A percentile compares a stretch with the other conserved stretches of the same genome.
These are phyloP conservation scores for Eucalyptus leucophloia DNA, from an alignment of 345 rosid species.

Conservation along the genomic window DNA sequence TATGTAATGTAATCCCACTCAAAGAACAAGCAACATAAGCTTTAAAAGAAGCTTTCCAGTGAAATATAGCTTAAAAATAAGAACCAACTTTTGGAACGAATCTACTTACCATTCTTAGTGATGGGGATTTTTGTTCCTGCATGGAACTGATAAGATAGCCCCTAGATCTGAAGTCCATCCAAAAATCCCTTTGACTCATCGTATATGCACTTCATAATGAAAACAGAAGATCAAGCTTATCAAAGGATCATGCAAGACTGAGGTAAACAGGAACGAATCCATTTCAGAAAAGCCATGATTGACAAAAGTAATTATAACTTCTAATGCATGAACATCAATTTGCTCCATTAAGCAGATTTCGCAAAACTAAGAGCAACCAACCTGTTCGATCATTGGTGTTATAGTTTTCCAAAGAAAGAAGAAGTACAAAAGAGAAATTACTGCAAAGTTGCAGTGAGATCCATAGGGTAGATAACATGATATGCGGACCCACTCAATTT, in stretches of 20 bases:
- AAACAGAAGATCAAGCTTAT: background rate
- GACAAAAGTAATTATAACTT: background rate
- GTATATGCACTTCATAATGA: conserved; percentile 50
- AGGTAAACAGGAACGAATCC: background rate
- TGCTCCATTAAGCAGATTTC: background rate
- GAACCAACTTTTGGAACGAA: background rate
- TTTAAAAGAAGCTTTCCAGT: background rate
- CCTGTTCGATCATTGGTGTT: too few species aligned
- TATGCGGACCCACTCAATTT: background rate
- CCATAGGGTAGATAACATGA: too few species aligned
- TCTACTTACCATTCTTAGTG: conserved; percentile 40
- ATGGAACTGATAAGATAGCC: conserved; percentile 48
- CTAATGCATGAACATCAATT: background rate
- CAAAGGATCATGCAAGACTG: background rate
- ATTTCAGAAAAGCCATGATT: background rate
- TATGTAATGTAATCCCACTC: background rate
- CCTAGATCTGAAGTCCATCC: conserved; percentile 58
- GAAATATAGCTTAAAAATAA: background rate
- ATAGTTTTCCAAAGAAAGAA: too few species aligned
- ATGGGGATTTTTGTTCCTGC: conserved; percentile 46
- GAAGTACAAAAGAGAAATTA: background rate
- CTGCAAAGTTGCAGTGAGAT: too few species aligned
- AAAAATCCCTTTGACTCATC: conserved; percentile 77
- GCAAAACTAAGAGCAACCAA: too few species aligned
- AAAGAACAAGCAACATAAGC: background rate